Base-by-base conservation (phyloP, 2,329 filamentous ascomycete genomes). In the Tolypocladium guangdongense region DNA sequence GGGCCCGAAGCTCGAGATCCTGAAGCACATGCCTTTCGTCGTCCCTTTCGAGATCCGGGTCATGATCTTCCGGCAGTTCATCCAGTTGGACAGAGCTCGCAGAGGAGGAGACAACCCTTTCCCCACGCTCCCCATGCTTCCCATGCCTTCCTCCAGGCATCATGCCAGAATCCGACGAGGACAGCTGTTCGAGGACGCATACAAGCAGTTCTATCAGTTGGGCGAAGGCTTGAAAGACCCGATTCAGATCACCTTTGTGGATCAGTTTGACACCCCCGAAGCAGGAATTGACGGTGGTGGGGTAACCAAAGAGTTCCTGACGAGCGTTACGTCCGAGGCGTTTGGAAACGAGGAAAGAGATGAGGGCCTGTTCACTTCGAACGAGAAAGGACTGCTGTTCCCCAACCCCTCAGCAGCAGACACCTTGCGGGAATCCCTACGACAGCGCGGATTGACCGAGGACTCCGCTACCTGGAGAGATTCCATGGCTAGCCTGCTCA, bases 211-310 rank as follows among this genome's bases (percentile, higher is more conserved):
- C 63, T 96, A 90, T 62, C 69, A 80, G 1, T 76, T 97, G 6
- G 87, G 87, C 0, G 87, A 92, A 16, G 86, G 84, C 0, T 71
- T 99, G 53, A 97, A 97, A 65, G 92, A 97, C 64, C 90, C 90
- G 0, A 96, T 99, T 37, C 90, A 95, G 64, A 97, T 99, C 63
- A 93, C 89, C 0, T 99, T 99, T 66, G 84, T 96, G 45, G 93
- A 99, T 65, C 81, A 90, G 55, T 99, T 95, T 60, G 88, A 87
- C 56, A 82, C 86, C 1, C 78, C 82, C 8, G 93, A 99, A 70
- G 92, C 92, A 14, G 93, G 93, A 11, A 97, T 99, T 53, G 93
- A 99, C 64, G 93, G 93, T 0, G 93, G 93, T 10, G 93, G 93
- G 57, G 93, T 99, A 10, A 96, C 92, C 2, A 99, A 99, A 62